Percentiles rank a stretch among this genome's conserved stretches.
These are phyloP conservation scores for Aspergillus fischeri DNA, from an alignment of 2,329 filamentous ascomycete genomes.

Conservation along the genomic window DNA sequence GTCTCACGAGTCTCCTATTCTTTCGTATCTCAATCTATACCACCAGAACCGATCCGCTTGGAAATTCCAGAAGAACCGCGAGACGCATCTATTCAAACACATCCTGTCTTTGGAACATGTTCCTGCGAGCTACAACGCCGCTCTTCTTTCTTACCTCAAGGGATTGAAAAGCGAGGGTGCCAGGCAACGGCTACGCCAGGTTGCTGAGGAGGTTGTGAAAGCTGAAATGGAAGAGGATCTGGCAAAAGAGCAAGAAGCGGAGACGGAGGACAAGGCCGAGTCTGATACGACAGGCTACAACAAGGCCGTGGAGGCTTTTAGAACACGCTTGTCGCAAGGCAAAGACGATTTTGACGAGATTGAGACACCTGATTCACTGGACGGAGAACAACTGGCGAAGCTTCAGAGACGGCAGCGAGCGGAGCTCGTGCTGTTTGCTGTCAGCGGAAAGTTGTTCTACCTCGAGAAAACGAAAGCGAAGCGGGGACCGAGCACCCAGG, in stretches of 20 bases:
- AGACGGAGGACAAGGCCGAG: constrained; percentile 12
- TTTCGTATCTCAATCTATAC: constrained; percentile 75
- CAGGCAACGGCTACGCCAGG: constrained; percentile 59
- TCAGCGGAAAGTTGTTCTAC: constrained; percentile 27
- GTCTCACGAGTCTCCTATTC: constrained; percentile 49
- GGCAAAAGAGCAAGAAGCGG: constrained; percentile 4
- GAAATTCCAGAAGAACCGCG: constrained; percentile 97
- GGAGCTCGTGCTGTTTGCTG: constrained; percentile 35
- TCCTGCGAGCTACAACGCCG: constrained; percentile 63
- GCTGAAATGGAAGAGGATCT: constrained; percentile 39
- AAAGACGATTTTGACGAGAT: constrained; percentile 22
- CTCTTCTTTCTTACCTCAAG: constrained; percentile 72
- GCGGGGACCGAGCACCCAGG: constrained; percentile 15
- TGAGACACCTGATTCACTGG: constrained; percentile 19
- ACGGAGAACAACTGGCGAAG: constrained; percentile 22
- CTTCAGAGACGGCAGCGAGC: constrained; percentile 36
- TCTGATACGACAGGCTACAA: constrained; percentile 35
- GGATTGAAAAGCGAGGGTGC: constrained; percentile 74
- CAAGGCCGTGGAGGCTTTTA: constrained; percentile 51
- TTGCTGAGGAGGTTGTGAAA: constrained; percentile 58
- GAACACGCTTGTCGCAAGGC: constrained; percentile 22
- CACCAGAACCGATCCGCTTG: constrained; percentile 65
- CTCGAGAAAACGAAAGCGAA: constrained; percentile 23
- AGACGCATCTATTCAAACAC: constrained; percentile 80
- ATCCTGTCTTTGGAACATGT: constrained; percentile 68